Conservation (phyloP, 495 filamentous ascomycete species). For the Geoglossum glabrum region DNA sequence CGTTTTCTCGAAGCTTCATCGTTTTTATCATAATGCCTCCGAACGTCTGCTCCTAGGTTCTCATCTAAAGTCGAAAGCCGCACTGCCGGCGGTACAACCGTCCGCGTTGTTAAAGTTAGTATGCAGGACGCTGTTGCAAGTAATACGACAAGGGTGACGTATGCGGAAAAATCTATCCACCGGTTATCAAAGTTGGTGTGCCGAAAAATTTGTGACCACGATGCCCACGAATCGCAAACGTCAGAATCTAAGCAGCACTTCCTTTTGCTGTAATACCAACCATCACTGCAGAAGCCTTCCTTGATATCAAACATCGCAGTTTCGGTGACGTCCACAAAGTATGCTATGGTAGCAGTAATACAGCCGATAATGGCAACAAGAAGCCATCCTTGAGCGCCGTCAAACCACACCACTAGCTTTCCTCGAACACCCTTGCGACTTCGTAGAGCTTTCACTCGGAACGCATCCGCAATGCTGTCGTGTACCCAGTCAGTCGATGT, state of each 20-base stretch:
- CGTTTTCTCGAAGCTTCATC: slow-evolving; percentile 20
- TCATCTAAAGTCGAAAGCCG: slow-evolving; percentile 78
- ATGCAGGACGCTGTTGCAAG: slow-evolving; percentile 58
- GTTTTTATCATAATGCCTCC: slow-evolving; percentile 13
- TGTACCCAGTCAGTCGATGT: slow-evolving; percentile 98
- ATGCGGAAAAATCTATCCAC: slow-evolving; percentile 58
- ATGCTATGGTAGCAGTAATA: slow-evolving; percentile 69
- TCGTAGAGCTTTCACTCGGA: slow-evolving; percentile 60
- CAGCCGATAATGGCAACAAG: slow-evolving; percentile 80
- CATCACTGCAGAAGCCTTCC: slow-evolving; percentile 56
- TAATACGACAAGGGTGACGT: slow-evolving; percentile 45
- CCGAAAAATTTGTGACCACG: slow-evolving; percentile 51
- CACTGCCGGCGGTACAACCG: slow-evolving; percentile 73
- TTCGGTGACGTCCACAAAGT: slow-evolving; percentile 76
- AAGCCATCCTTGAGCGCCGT: slow-evolving; percentile 88
- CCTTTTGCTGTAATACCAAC: slow-evolving; percentile 54
- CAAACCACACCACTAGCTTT: slow-evolving; percentile 52
- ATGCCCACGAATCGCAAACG: slow-evolving; percentile 48
- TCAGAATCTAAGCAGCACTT: slow-evolving; percentile 50
- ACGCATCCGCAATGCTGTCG: slow-evolving; percentile 88
- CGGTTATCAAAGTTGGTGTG: slow-evolving; percentile 30
- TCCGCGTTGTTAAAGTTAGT: slow-evolving; percentile 72
- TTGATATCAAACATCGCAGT: slow-evolving; percentile 74
- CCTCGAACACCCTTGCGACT: slow-evolving; percentile 70
- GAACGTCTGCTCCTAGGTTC: slow-evolving; percentile 31